A percentile compares a stretch with the other conserved stretches of the same genome.
Evolutionary conservation across 2,329 filamentous ascomycete species (phyloP).

Genomic region (Xylaria sp.): DNA sequence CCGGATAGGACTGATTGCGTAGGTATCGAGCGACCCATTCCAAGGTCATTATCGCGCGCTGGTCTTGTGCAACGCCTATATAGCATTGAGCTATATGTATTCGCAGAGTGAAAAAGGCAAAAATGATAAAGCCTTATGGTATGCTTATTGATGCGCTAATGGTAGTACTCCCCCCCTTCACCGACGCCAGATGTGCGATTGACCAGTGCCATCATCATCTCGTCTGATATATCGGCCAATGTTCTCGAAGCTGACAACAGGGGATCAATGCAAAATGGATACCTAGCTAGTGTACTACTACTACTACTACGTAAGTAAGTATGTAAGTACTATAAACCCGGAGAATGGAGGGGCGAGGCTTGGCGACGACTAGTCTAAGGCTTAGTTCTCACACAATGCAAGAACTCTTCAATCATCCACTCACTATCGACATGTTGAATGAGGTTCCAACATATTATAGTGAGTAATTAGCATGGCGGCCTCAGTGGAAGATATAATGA

Average conservation of each 20-base stretch:
- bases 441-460: background rate
- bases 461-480: background rate
- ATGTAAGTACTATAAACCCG: background rate
- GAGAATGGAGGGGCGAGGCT: slow-evolving; percentile 9
- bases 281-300: too few relatives aligned
- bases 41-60: background rate
- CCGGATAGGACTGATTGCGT: slow-evolving; percentile 18
- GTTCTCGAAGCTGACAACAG: slow-evolving; percentile 24
- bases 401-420: background rate
- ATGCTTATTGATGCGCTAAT: slow-evolving; percentile 1
- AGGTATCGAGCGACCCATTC: background rate
- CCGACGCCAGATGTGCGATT: background rate
- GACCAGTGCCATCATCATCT: background rate
- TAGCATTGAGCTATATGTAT: background rate
- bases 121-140: background rate
- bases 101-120: background rate
- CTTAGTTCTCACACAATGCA: slow-evolving; percentile 27
- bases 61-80: background rate
- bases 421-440: background rate
- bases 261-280: background rate
- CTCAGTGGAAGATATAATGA: too few relatives aligned
- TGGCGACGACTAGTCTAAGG: slow-evolving; percentile 7
- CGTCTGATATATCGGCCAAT: slow-evolving; percentile 13
- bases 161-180: slow-evolving; percentile 2
- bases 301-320: too few relatives aligned